Percentiles rank a stretch among this genome's conserved stretches.
Conservation (phyloP, 1,139 yeast genomes). For the Taphrina betulina region DNA sequence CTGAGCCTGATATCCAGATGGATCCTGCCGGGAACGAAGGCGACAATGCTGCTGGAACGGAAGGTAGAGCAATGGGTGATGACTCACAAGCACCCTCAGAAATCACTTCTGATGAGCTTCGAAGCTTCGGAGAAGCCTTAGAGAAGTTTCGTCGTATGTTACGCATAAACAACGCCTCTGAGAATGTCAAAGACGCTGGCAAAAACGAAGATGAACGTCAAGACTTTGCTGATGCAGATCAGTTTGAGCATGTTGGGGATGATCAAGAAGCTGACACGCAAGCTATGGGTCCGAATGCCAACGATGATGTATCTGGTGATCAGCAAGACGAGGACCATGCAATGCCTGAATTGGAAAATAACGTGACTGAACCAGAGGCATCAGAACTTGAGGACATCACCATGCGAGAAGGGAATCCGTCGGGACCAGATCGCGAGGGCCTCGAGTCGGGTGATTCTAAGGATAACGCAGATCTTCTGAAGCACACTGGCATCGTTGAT, state of each 20-base stretch:
- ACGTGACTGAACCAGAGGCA: conserved; percentile 43
- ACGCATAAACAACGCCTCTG: conserved; percentile 16
- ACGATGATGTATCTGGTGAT: conserved; percentile 69
- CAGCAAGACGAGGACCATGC: conserved; percentile 64
- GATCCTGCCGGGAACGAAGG: conserved; percentile 6
- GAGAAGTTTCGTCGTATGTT: conserved; percentile 29
- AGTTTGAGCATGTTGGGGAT: conserved; percentile 88
- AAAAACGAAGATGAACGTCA: not conserved
- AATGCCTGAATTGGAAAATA: conserved; percentile 39
- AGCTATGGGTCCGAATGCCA: conserved; percentile 83
- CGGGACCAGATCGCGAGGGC: not conserved
- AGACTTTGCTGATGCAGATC: conserved; percentile 59
- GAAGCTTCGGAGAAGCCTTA: conserved; percentile 32
- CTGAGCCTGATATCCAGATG: not conserved
- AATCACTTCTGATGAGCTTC: conserved; percentile 23
- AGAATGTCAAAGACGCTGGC: conserved; percentile 6
- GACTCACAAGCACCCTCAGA: conserved; percentile 17
- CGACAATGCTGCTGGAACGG: conserved; percentile 7
- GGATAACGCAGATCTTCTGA: not conserved
- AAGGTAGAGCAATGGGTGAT: conserved; percentile 20
- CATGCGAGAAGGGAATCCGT: not conserved
- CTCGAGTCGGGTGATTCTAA: not conserved
- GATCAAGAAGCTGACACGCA: conserved; percentile 77
- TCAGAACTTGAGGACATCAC: conserved; percentile 36
- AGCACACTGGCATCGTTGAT: not conserved